These are phyloP conservation scores for Fusarium udum DNA, from an alignment of 2,329 filamentous ascomycete species.

Conservation along the genomic window DNA sequence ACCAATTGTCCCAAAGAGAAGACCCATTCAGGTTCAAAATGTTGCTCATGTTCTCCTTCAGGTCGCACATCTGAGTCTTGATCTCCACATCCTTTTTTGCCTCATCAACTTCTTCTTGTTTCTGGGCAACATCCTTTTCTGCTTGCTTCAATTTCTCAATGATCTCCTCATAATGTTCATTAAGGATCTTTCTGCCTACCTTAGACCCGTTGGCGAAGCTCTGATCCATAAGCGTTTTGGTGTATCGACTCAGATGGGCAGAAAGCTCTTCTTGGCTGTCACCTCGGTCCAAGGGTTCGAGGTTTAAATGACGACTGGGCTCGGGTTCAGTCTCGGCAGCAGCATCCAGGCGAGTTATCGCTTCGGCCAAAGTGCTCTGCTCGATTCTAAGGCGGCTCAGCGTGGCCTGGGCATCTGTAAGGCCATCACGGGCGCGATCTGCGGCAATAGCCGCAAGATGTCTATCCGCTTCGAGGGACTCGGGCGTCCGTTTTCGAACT, in stretches of 20 bases:
- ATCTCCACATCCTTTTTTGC: neutral
- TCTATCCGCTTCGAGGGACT: neutral
- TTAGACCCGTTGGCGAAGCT: neutral
- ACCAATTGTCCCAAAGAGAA: neutral
- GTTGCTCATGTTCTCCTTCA: neutral
- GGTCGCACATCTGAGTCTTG: neutral
- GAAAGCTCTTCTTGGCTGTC: neutral
- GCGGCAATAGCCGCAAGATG: neutral
- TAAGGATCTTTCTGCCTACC: neutral
- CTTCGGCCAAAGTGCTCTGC: neutral
- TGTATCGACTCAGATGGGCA: neutral
- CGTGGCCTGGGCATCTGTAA: neutral
- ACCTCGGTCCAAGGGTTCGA: neutral
- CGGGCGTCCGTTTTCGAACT: neutral
- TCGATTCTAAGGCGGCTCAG: neutral
- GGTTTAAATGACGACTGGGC: too few relatives aligned
- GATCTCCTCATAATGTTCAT: neutral
- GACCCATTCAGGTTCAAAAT: neutral
- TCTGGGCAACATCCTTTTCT: neutral
- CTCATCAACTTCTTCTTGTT: neutral
- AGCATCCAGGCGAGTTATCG: neutral
- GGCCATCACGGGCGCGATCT: neutral
- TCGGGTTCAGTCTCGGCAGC: neutral
- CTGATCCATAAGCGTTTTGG: neutral
- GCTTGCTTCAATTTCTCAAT: neutral